These are phyloP conservation scores for Thielaviopsis ethacetica DNA, from an alignment of 2,329 filamentous ascomycete genomes.

Conservation along the genomic window DNA sequence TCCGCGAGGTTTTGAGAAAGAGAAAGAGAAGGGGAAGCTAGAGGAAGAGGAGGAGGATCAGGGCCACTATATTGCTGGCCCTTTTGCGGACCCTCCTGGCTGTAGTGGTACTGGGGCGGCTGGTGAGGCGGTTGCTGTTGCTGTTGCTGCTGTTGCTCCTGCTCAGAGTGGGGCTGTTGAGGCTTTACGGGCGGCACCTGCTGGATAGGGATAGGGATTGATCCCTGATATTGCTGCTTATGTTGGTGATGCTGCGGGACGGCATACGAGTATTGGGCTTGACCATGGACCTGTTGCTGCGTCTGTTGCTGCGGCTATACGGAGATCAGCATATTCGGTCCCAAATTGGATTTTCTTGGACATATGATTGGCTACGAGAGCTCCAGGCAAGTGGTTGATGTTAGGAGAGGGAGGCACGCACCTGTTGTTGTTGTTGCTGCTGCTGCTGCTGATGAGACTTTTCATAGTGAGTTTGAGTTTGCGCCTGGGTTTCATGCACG, in stretches of 20 bases:
- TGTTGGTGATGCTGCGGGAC: neutral
- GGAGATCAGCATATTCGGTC: neutral
- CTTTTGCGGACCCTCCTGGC: slow-evolving; percentile 4
- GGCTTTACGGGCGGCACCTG: neutral
- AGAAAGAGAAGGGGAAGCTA: slow-evolving; percentile 2
- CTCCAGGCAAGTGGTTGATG: neutral
- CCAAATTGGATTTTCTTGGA: neutral
- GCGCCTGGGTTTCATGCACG: neutral
- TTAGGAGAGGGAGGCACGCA: neutral
- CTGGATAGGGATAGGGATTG: neutral
- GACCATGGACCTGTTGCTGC: neutral
- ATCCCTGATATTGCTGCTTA: neutral
- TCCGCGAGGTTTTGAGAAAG: slow-evolving; percentile 8
- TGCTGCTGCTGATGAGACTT: neutral
- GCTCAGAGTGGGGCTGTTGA: slow-evolving; percentile 2
- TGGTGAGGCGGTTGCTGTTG: slow-evolving; percentile 9
- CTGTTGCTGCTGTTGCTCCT: slow-evolving; percentile 8
- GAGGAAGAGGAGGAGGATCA: slow-evolving; percentile 9
- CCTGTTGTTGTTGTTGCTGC: too few relatives aligned
- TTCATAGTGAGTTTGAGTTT: neutral
- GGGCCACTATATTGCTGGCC: slow-evolving; percentile 10
- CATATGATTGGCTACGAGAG: neutral
- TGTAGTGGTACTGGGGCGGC: slow-evolving; percentile 6
- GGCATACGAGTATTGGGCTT: neutral
- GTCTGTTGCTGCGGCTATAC: neutral